phyloP scores from a whole-genome alignment of 2,329 filamentous ascomycete species.

The Aspergillus fumigatiaffinis region DNA sequence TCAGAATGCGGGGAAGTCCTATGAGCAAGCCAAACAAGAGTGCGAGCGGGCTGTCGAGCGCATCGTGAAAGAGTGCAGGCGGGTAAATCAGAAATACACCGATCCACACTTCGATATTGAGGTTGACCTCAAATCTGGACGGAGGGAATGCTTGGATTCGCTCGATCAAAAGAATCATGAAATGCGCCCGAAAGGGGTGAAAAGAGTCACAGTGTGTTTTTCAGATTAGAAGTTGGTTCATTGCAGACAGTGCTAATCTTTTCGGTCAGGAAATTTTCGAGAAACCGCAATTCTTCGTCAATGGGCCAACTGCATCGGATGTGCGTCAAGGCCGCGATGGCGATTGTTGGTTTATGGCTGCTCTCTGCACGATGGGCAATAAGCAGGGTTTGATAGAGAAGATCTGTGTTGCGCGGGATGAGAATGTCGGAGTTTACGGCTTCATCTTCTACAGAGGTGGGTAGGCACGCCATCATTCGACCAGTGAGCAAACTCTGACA shows the following conservation, averaged over 20 bases:
- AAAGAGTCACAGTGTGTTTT: slow-evolving; percentile 57
- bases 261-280: slow-evolving; percentile 68
- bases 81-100: slow-evolving; percentile 79
- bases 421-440: slow-evolving; percentile 74
- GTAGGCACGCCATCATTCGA: slow-evolving; percentile 3
- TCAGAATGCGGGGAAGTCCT: slow-evolving; percentile 61
- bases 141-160: slow-evolving; percentile 50
- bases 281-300: slow-evolving; percentile 69
- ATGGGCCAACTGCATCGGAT: slow-evolving; percentile 71
- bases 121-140: slow-evolving; percentile 62
- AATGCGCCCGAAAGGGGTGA: slow-evolving; percentile 65
- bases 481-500: not conserved
- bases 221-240: not conserved
- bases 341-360: slow-evolving; percentile 84
- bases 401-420: slow-evolving; percentile 69
- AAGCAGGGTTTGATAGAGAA: slow-evolving; percentile 67
- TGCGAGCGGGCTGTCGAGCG: slow-evolving; percentile 61
- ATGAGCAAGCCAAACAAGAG: slow-evolving; percentile 65
- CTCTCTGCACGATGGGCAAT: slow-evolving; percentile 71
- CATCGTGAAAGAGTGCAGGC: slow-evolving; percentile 61
- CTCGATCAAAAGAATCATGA: slow-evolving; percentile 34
- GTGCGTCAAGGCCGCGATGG: slow-evolving; percentile 74
- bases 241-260: not conserved
- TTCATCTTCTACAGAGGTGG: slow-evolving; percentile 73
- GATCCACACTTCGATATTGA: slow-evolving; percentile 87